These are phyloP conservation scores for Metarhizium guizhouense DNA, from an alignment of 2,329 filamentous ascomycete genomes.

Conservation along the genomic window DNA sequence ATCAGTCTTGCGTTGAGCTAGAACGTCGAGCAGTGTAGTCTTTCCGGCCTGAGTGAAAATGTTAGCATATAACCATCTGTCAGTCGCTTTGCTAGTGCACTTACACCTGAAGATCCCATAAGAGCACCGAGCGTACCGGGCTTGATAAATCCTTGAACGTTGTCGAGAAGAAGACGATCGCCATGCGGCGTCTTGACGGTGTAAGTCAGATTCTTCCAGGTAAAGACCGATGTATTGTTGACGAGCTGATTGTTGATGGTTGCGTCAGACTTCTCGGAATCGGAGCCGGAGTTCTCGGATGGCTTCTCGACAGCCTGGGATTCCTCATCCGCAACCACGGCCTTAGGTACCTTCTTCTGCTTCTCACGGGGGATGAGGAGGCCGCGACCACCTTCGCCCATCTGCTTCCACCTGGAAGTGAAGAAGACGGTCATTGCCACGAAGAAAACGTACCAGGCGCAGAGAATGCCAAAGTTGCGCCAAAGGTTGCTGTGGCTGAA, in stretches of 20 bases:
- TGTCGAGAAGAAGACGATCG: conserved; percentile 62
- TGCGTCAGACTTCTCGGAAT: background rate
- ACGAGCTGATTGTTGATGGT: conserved; percentile 32
- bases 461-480: conserved; percentile 54
- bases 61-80: background rate
- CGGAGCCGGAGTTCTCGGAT: background rate
- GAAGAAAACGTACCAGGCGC: conserved; percentile 54
- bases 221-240: conserved; percentile 60
- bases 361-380: conserved; percentile 55
- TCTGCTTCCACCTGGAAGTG: conserved; percentile 48
- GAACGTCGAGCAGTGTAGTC: conserved; percentile 73
- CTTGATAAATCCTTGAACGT: conserved; percentile 78
- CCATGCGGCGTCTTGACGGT: conserved; percentile 53
- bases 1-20: conserved; percentile 72
- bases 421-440: conserved; percentile 47
- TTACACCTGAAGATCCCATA: conserved; percentile 68
- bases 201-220: conserved; percentile 65
- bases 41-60: conserved; percentile 49
- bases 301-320: background rate
- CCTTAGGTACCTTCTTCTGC: background rate
- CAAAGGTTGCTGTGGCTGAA: conserved; percentile 44
- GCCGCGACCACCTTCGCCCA: conserved; percentile 40
- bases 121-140: conserved; percentile 69
- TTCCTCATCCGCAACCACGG: background rate
- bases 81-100: background rate